Evolutionary conservation across 78 protist species (phyloP).

Genomic region (Dictyostelium citrinum): DNA sequence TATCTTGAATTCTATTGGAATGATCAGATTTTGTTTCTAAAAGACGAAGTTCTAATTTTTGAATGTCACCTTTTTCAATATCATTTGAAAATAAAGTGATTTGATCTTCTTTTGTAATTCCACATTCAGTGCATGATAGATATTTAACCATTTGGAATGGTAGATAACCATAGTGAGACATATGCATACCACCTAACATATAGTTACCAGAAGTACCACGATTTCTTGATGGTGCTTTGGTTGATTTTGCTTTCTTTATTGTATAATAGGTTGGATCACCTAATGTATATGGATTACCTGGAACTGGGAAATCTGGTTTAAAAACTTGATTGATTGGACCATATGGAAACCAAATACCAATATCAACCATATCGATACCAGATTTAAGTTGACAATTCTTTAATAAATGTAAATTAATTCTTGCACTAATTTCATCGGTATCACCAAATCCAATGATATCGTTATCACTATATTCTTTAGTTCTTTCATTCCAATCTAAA

Average conservation of each 20-base stretch:
- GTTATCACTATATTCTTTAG: not conserved
- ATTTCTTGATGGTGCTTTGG: not conserved
- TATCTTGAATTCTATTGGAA: not conserved
- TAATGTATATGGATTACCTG: not conserved
- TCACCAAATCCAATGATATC: conserved; percentile 18
- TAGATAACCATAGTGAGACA: conserved; percentile 5
- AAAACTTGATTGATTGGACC: not conserved
- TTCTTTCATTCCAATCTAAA: not conserved
- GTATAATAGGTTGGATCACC: not conserved
- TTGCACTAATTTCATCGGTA: not conserved
- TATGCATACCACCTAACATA: conserved; percentile 6
- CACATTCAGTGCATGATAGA: conserved; percentile 7
- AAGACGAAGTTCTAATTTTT: not conserved
- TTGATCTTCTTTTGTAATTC: not conserved
- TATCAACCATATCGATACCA: not conserved
- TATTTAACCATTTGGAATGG: conserved; percentile 5
- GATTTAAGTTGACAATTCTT: not conserved
- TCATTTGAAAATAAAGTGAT: not conserved
- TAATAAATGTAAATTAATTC: not conserved
- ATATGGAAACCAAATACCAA: conserved; percentile 21
- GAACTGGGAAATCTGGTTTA: not conserved
- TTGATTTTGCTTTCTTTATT: not conserved
- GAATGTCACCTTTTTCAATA: not conserved
- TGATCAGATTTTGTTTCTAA: not conserved
- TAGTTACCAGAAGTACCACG: not conserved